phyloP scores from a whole-genome alignment of 345 rosid genomes.

The Dipteronia dyeriana region DNA sequence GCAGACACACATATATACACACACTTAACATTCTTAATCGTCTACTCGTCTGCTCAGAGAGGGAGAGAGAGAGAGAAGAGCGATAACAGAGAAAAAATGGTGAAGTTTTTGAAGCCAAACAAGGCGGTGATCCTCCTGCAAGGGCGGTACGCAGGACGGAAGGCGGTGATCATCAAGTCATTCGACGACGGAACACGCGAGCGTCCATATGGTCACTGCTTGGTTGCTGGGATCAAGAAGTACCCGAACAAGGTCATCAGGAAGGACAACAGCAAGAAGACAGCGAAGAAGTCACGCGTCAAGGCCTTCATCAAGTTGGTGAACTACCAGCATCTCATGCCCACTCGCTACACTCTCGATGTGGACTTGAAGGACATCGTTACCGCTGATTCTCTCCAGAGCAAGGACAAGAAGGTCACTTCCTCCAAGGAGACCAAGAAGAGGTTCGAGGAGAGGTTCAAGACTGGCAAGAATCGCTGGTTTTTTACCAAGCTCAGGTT shows the following conservation, averaged over 20 bases:
- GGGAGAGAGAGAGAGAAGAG: not conserved
- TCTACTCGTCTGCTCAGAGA: not conserved
- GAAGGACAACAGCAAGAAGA: slow-evolving; percentile 59
- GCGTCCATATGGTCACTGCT: slow-evolving; percentile 54
- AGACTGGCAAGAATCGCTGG: slow-evolving; percentile 70
- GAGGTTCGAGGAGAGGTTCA: slow-evolving; percentile 60
- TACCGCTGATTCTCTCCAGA: slow-evolving; percentile 36
- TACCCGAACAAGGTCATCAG: slow-evolving; percentile 59
- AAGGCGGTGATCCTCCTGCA: slow-evolving; percentile 61
- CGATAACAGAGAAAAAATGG: slow-evolving; percentile 27
- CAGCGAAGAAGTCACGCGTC: slow-evolving; percentile 56
- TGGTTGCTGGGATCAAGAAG: slow-evolving; percentile 59
- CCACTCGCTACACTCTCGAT: slow-evolving; percentile 63
- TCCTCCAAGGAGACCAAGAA: slow-evolving; percentile 55
- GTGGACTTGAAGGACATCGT: slow-evolving; percentile 62
- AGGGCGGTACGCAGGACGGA: slow-evolving; percentile 57
- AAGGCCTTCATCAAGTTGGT: slow-evolving; percentile 58
- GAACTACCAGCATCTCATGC: slow-evolving; percentile 63
- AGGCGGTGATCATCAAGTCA: slow-evolving; percentile 50
- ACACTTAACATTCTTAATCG: not conserved
- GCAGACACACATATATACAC: not conserved
- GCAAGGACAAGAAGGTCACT: slow-evolving; percentile 51
- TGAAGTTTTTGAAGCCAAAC: slow-evolving; percentile 55
- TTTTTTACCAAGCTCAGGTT: slow-evolving; percentile 69
- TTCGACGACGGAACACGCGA: slow-evolving; percentile 55